Evolutionary conservation across 73 alveolate genomes (phyloP), one percentile per base, ranked within the genome.

Genomic region (Paramecium caudatum): DNA sequence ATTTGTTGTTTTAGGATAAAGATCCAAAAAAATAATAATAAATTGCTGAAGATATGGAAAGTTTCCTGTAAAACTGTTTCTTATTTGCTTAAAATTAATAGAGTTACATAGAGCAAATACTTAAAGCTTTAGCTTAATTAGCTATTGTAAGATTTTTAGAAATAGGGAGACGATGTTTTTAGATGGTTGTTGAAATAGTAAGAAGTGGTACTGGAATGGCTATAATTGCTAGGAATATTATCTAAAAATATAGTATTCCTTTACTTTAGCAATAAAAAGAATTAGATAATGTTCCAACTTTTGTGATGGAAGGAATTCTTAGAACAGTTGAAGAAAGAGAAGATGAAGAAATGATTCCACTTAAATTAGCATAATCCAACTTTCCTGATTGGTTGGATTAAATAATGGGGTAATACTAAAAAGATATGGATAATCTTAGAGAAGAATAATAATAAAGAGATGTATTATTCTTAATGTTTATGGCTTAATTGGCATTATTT

Each of bases 241-340:
- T 74, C 8, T 27, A 43, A 34, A 74, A 30, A 74, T 74, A 74
- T 45, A 74, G 88, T 16, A 41, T 74, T 2, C 88, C 88, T 45
- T 25, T 74, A 41, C 19, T 74, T 7, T 3, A 41, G 2, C 21
- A 74, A 74, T 74, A 74, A 45, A 45, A 74, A 43, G 68, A 37
- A 12, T 37, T 74, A 21, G 39, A 45, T 8, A 34, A 21, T 16
- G 65, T 74, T 74, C 88, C 88, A 34, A 74, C 88, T 9, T 74
- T 74, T 74, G 88, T 74, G 3, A 39, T 74, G 65, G 88, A 74
- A 74, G 88, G 88, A 34, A 74, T 74, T 15, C 32, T 74, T 8
- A 74, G 88, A 74, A 74, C 88, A 2, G 47, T 74, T 1, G 43
- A 74, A n/a, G 88, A 74, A n/a, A 74, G 88, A 45, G 39, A 41